Conservation (phyloP, 352 stramenopile species). For the Phytophthora palmivora region DNA sequence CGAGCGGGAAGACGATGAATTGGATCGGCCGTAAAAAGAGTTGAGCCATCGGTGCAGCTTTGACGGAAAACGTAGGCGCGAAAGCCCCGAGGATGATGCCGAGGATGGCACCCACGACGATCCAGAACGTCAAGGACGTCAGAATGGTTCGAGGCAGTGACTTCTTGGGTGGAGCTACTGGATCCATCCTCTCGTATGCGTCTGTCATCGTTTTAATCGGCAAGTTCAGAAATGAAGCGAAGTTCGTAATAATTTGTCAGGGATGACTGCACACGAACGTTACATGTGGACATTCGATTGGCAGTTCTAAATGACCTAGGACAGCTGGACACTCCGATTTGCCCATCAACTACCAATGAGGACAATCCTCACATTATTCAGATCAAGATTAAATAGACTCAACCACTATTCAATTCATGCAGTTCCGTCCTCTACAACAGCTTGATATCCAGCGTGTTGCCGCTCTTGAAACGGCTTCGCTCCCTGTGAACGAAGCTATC, state of each 20-base stretch:
- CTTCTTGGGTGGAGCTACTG: conserved; percentile 27
- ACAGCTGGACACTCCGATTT: conserved; percentile 9
- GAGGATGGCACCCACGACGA: conserved; percentile 41
- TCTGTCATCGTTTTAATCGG: conserved; percentile 17
- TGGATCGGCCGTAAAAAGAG: conserved; percentile 50
- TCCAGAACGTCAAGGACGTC: conserved; percentile 61
- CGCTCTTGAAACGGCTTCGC: not conserved
- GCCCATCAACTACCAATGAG: conserved; percentile 1
- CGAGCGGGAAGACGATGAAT: conserved; percentile 62
- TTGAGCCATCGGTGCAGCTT: conserved; percentile 49
- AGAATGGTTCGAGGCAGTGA: conserved; percentile 32
- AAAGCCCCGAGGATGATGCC: conserved; percentile 48
- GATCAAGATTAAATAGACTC: not conserved
- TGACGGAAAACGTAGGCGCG: conserved; percentile 47
- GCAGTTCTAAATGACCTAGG: not conserved
- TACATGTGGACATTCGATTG: conserved; percentile 10
- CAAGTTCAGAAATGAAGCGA: conserved; percentile 14
- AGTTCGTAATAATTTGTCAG: not conserved
- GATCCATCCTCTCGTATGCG: conserved; percentile 30
- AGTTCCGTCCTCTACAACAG: not conserved
- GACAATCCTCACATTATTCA: not conserved
- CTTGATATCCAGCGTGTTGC: not conserved
- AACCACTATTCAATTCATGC: not conserved
- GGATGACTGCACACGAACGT: not conserved
- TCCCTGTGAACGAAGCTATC: not conserved